Percentiles rank a stretch among this genome's conserved stretches.
Evolutionary conservation across 768 basidiomycete genomes (phyloP).

Genomic region (Megacollybia marginata): DNA sequence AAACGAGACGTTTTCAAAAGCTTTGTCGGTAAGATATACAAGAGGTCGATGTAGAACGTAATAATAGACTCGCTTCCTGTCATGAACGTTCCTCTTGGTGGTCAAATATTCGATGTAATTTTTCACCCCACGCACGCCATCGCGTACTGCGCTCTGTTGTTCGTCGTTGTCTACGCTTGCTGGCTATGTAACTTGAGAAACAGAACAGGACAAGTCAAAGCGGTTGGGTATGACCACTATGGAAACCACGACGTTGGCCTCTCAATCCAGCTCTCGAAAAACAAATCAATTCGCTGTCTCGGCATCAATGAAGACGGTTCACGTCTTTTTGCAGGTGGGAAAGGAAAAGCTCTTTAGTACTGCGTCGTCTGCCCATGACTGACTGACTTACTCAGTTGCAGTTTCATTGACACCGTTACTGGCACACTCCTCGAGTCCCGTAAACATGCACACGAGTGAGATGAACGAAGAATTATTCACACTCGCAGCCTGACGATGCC

Average conservation of each 20-base stretch:
- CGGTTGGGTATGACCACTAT: constrained; percentile 71
- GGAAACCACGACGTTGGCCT: constrained; percentile 52
- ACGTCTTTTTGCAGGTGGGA: constrained; percentile 72
- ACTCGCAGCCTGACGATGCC: constrained; percentile 23
- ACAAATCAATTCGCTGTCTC: constrained; percentile 71
- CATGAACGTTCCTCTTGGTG: constrained; percentile 55
- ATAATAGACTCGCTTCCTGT: background rate
- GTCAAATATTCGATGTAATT: constrained; percentile 83
- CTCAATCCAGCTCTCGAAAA: constrained; percentile 64
- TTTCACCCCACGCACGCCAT: constrained; percentile 63
- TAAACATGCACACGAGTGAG: constrained; percentile 62
- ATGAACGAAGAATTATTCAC: constrained; percentile 8
- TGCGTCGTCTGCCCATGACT: background rate
- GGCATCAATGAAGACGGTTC: constrained; percentile 61
- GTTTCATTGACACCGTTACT: constrained; percentile 61
- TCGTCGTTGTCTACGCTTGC: too few relatives aligned
- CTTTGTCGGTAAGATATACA: constrained; percentile 85
- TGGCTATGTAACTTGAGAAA: too few relatives aligned
- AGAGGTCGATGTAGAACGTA: constrained; percentile 42
- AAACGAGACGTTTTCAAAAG: constrained; percentile 69
- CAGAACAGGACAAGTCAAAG: constrained; percentile 69
- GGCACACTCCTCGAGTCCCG: constrained; percentile 43
- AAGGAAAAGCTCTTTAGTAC: constrained; percentile 55
- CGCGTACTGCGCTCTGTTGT: too few relatives aligned
- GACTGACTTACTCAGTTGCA: constrained; percentile 18